Evolutionary conservation across 495 filamentous ascomycete genomes (phyloP).

Genomic region (Penicillium longicatenatum): DNA sequence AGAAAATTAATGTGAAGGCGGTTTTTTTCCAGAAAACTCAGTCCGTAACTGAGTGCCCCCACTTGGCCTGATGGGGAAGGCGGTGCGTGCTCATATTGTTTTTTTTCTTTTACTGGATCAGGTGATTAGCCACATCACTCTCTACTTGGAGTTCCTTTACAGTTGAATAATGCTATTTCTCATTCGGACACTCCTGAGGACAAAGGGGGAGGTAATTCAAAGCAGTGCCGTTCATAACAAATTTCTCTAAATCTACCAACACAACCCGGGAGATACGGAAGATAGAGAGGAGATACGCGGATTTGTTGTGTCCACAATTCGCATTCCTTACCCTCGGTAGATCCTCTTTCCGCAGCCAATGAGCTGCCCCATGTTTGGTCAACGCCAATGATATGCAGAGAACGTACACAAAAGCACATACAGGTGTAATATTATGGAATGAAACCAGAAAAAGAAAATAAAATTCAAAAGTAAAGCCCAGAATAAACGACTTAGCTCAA

Average conservation of each 20-base stretch:
- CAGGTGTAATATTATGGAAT: constrained; percentile 2
- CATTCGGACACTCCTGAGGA: no score
- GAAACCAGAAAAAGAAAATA: background rate
- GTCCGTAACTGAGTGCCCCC: constrained; percentile 27
- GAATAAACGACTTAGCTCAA: constrained; percentile 58
- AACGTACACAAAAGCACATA: background rate
- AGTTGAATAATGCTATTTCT: no score
- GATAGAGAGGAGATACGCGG: background rate
- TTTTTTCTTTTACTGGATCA: background rate
- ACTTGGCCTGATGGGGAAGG: constrained; percentile 27
- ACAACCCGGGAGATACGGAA: background rate
- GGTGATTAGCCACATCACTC: background rate
- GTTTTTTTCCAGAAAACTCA: constrained; percentile 42
- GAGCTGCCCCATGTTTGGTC: constrained; percentile 15
- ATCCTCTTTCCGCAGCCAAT: constrained; percentile 14
- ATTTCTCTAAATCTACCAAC: background rate
- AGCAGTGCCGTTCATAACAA: background rate
- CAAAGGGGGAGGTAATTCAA: no score
- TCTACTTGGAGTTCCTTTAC: background rate
- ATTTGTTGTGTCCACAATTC: constrained; percentile 3
- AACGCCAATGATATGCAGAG: no score
- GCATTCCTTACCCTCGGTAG: constrained; percentile 10
- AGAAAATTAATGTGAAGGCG: constrained; percentile 44
- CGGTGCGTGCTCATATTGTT: constrained; percentile 1
- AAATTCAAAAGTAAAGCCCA: background rate